Evolutionary conservation across 495 filamentous ascomycete genomes (phyloP).

Genomic region (Penicillium turbatum): DNA sequence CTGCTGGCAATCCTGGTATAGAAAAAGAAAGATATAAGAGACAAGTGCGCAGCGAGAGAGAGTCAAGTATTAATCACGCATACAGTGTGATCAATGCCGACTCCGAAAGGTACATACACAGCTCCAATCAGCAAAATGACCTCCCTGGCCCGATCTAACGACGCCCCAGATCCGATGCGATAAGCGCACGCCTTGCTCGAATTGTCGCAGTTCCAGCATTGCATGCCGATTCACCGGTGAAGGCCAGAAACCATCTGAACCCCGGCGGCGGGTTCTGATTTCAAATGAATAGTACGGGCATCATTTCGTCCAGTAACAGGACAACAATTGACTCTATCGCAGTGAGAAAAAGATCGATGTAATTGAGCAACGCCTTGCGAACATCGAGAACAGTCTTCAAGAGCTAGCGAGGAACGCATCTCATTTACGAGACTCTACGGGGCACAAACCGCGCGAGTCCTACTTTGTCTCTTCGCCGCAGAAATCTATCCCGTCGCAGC

Average conservation of each 20-base stretch:
- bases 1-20: not conserved
- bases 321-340: not conserved
- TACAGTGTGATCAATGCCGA: conserved; percentile 50
- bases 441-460: conserved; percentile 9
- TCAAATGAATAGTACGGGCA: conserved; percentile 61
- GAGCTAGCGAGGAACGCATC: conserved; percentile 23
- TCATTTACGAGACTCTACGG: not conserved
- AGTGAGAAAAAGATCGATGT: conserved; percentile 67
- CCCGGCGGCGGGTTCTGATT: conserved; percentile 59
- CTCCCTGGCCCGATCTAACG: not conserved
- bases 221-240: conserved; percentile 55
- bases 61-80: conserved; percentile 9
- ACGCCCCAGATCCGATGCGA: conserved; percentile 41
- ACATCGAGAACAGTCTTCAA: conserved; percentile 52
- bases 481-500: not conserved
- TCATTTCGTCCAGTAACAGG: not conserved
- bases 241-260: conserved; percentile 55
- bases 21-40: not conserved
- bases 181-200: conserved; percentile 44
- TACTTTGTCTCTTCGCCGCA: conserved; percentile 18
- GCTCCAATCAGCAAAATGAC: not conserved
- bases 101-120: conserved; percentile 43
- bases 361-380: conserved; percentile 58
- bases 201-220: conserved; percentile 42
- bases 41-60: no score